phyloP scores from a whole-genome alignment of 1,284 basidiomycete genomes.

The Fomes fomentarius region DNA sequence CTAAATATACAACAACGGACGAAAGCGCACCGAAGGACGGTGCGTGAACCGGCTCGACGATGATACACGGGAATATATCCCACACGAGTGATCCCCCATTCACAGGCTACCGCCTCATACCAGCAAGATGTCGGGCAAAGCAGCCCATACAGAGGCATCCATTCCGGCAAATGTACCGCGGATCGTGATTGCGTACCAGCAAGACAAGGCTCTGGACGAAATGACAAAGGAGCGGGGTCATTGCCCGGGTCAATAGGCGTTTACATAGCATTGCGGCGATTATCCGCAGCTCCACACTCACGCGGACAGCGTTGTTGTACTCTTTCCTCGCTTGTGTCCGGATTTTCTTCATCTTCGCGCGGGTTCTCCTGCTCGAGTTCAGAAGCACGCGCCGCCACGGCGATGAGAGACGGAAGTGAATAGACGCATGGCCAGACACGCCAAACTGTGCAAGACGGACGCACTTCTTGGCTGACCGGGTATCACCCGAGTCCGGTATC shows the following conservation, averaged over 20 bases:
- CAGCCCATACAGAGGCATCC: slow-evolving; percentile 4
- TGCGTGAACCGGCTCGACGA: background rate
- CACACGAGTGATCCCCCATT: background rate
- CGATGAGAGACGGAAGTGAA: too few species aligned
- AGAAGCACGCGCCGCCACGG: background rate
- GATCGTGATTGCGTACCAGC: slow-evolving; percentile 5
- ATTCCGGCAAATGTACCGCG: slow-evolving; percentile 15
- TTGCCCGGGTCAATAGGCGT: slow-evolving; percentile 1
- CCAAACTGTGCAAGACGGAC: background rate
- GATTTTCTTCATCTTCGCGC: background rate
- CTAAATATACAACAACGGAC: too few species aligned
- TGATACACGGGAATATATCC: background rate
- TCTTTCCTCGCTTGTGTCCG: background rate
- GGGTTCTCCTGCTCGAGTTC: background rate
- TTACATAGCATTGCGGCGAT: slow-evolving; percentile 7
- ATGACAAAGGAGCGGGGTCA: background rate
- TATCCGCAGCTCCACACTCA: slow-evolving; percentile 5
- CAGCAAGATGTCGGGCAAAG: background rate
- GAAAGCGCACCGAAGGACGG: too few species aligned
- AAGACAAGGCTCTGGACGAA: background rate
- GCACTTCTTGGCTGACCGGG: background rate
- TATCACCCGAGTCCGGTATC: background rate
- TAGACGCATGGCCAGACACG: background rate
- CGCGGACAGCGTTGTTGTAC: background rate
- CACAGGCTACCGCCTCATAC: slow-evolving; percentile 2